These are phyloP conservation scores for Xylaria cubensis DNA, from an alignment of 495 filamentous ascomycete genomes.

Conservation along the genomic window DNA sequence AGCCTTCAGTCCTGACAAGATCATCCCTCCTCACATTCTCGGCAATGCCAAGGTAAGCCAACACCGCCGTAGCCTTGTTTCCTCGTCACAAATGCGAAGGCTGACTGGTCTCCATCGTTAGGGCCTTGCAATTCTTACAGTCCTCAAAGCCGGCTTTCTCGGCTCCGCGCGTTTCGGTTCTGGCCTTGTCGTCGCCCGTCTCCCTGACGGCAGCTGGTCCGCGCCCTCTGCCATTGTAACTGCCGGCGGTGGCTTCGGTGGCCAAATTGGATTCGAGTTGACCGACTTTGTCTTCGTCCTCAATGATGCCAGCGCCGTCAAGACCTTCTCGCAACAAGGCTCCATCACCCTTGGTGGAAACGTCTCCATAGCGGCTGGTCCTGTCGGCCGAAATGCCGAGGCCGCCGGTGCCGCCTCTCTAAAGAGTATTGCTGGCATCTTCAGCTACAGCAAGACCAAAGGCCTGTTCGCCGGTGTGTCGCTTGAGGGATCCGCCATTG, in stretches of 20 bases:
- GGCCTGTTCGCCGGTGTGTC: conserved; percentile 95
- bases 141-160: conserved; percentile 95
- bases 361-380: conserved; percentile 93
- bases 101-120: conserved; percentile 40
- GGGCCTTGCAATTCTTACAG: conserved; percentile 94
- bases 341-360: conserved; percentile 93
- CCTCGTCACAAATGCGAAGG: background rate
- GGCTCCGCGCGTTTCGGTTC: conserved; percentile 92
- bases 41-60: conserved; percentile 83
- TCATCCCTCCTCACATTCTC: conserved; percentile 92
- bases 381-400: conserved; percentile 93
- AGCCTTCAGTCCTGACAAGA: conserved; percentile 94
- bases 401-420: conserved; percentile 93
- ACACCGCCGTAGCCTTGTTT: conserved; percentile 4
- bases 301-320: conserved; percentile 89
- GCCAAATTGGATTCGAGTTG: conserved; percentile 96
- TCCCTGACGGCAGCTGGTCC: conserved; percentile 92
- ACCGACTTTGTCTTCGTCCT: conserved; percentile 99
- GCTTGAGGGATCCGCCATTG: conserved; percentile 86
- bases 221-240: conserved; percentile 92
- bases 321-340: conserved; percentile 92
- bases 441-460: conserved; percentile 97
- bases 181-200: conserved; percentile 89
- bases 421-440: conserved; percentile 87
- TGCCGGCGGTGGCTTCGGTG: conserved; percentile 90